Evolutionary conservation across 805 yeast species (phyloP).

Genomic region (Starmerella bacillaris): DNA sequence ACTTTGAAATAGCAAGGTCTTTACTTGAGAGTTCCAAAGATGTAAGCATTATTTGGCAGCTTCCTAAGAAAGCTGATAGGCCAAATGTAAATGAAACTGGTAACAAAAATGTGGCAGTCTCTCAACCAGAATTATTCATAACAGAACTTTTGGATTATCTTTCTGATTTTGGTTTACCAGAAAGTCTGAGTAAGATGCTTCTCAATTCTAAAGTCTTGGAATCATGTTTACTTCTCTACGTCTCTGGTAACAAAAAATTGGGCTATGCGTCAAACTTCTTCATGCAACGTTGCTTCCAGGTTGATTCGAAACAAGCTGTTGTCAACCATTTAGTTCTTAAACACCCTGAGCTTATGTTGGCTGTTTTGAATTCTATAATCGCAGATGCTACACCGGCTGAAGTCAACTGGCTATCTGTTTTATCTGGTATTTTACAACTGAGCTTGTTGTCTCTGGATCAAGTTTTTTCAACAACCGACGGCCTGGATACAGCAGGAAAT

Average conservation of each 20-base stretch:
- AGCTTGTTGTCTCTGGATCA: constrained; percentile 5
- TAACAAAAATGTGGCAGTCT: no score
- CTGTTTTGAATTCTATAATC: constrained; percentile 2
- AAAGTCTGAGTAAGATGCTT: neutral
- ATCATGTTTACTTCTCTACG: constrained; percentile 1
- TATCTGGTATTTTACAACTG: constrained; percentile 9
- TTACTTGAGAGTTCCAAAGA: neutral
- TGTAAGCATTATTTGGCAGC: neutral
- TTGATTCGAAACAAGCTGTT: constrained; percentile 2
- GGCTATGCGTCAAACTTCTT: constrained; percentile 9
- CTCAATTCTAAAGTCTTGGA: constrained; percentile 2
- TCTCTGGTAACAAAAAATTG: constrained; percentile 6
- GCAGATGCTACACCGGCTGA: constrained; percentile 4
- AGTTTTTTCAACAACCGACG: constrained; percentile 10
- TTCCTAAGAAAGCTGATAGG: constrained; percentile 1
- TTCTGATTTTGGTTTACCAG: constrained; percentile 3
- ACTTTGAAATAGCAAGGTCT: no score
- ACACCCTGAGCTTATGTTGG: constrained; percentile 1
- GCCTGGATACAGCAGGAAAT: constrained; percentile 8
- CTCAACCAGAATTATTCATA: constrained; percentile 2
- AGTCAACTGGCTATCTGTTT: constrained; percentile 6
- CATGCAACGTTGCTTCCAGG: constrained; percentile 1
- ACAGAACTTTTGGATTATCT: constrained; percentile 5
- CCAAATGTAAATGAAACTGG: no score
- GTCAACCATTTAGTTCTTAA: constrained; percentile 1